Evolutionary conservation across 108 stramenopile genomes (phyloP), one percentile per base, ranked within the genome.

Genomic region (Stephanodiscus triporus): DNA sequence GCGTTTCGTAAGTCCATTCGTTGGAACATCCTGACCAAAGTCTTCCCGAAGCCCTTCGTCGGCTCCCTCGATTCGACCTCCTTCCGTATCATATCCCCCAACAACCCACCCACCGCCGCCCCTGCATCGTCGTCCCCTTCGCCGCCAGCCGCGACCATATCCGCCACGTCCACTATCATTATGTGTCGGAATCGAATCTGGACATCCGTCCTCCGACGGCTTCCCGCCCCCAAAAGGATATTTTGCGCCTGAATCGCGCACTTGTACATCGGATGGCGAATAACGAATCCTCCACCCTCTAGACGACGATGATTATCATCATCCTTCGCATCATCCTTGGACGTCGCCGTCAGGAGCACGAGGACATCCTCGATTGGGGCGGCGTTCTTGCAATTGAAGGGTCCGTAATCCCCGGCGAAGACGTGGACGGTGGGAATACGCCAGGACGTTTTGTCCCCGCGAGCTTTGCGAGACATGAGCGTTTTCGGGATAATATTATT

Each of bases 381-480:
- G 40, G 51, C 13, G 19, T 64, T 49, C 4, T 29, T 40, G 5
- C 55, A 30, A 57, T 72, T 70, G 68, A 82, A 84, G 27, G 79
- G 83, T 16, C 83, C 76, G 61, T 81, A 86, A 40, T 66, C 83
- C 0, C 80, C 80, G 14, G 49, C 43, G 22, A 86, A 84, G 32
- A 66, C 63, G 45, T 75, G 66, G 19, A 84, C 17, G 8, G 61
- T 43, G 13, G 85, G 80, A 6, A 63, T 38, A 19, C 70, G 17
- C 85, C 83, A 86, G 14, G 49, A 45, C 19, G 83, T 77, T 45
- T 73, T 45, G 48, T 86, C 80, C 42, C 77, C 70, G 34, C 72
- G 63, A 51, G 76, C 57, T 67, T 86, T 86, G 70, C 82, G 85
- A 24, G 82, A 81, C 85, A 86, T 86, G n/a, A n/a, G n/a, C n/a